Conservation (phyloP, 1,284 basidiomycete genomes). For the Spongiforma sp. region DNA sequence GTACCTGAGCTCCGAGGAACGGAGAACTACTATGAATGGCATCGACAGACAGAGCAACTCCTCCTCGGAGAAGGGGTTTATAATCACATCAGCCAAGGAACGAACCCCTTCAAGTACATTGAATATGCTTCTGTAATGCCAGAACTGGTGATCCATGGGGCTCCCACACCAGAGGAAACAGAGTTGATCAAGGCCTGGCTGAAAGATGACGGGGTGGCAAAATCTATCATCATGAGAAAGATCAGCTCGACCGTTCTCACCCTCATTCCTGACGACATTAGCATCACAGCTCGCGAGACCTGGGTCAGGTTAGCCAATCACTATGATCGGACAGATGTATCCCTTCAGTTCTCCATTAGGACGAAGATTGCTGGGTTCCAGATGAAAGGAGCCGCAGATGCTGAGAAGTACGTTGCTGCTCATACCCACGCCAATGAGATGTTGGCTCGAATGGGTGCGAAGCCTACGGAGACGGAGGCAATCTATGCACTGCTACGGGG, state of each 20-base stretch:
- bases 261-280: not conserved
- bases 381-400: not conserved
- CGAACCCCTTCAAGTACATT: not conserved
- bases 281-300: not conserved
- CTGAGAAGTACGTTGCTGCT: not conserved
- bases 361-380: not conserved
- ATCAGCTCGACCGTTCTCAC: not conserved
- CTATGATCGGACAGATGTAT: not conserved
- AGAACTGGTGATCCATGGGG: not conserved
- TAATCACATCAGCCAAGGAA: not conserved
- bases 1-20: not conserved
- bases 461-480: not conserved
- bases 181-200: not conserved
- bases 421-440: not conserved
- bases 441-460: not conserved
- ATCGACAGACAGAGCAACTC: not conserved
- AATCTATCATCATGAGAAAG: not conserved
- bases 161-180: not conserved
- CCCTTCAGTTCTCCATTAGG: not conserved
- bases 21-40: not conserved
- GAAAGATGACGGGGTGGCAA: not conserved
- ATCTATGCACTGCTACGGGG: not conserved
- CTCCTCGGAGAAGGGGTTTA: not conserved
- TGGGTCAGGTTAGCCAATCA: not conserved
- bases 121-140: not conserved